Conservation (phyloP, 208 protist genomes). For the Leishmania tropica region DNA sequence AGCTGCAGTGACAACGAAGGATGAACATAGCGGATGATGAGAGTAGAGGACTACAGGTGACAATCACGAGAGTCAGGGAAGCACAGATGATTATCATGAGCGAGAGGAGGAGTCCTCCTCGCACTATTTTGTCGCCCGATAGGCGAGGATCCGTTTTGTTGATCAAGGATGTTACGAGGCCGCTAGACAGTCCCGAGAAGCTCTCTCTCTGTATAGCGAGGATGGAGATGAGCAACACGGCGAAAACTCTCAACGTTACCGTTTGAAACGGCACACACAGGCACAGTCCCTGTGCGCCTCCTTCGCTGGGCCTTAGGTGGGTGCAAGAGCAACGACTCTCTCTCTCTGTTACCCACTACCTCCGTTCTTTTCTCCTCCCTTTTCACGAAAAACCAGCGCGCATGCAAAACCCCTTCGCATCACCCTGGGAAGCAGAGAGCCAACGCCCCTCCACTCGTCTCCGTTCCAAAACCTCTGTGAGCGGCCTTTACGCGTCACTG, state of each 20-base stretch:
- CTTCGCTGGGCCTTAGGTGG: neutral
- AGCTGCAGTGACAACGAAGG: neutral
- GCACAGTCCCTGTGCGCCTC: neutral
- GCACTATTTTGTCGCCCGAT: neutral
- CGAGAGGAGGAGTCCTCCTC: neutral
- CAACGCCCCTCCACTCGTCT: neutral
- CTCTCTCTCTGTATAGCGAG: neutral
- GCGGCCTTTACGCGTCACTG: neutral
- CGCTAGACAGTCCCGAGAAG: neutral
- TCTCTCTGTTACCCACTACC: neutral
- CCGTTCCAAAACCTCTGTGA: neutral
- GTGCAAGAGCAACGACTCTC: neutral
- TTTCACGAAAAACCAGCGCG: neutral
- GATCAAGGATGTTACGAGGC: neutral
- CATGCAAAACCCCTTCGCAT: neutral
- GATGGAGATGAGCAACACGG: neutral
- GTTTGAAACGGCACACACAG: neutral
- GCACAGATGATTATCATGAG: neutral
- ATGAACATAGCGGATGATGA: neutral
- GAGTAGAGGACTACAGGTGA: neutral
- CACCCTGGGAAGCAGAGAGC: neutral
- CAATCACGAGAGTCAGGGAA: neutral
- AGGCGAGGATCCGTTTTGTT: neutral
- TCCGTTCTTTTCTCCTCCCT: neutral
- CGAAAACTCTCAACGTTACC: too few species aligned